Percentiles rank a stretch among this genome's conserved stretches.
Evolutionary conservation across 148 eudicot genomes (phyloP).

Genomic region (Fagopyrum esculentum): DNA sequence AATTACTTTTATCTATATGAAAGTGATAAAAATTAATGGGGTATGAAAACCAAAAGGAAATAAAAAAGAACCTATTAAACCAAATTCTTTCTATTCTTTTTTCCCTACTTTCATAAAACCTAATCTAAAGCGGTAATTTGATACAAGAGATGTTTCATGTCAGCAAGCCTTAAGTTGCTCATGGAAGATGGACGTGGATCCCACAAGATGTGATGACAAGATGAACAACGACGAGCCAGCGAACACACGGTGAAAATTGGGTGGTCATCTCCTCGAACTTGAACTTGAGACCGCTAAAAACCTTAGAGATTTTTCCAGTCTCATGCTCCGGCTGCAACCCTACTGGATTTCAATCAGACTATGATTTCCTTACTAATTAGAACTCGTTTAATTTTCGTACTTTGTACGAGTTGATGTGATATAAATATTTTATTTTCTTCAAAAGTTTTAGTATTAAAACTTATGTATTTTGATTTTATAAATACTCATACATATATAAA

Average conservation of each 20-base stretch:
- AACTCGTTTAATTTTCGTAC: no score
- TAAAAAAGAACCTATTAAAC: no score
- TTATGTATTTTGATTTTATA: no score
- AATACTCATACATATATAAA: no score
- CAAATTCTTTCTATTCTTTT: neutral
- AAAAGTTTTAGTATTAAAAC: no score
- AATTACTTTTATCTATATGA: no score
- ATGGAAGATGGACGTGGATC: slow-evolving; percentile 11
- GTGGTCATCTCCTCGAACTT: neutral
- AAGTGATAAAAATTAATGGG: no score
- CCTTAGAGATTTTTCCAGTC: slow-evolving; percentile 5
- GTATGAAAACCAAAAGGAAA: no score
- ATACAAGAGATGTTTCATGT: slow-evolving; percentile 4
- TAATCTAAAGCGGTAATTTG: neutral
- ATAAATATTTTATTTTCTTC: no score
- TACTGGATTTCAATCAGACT: neutral
- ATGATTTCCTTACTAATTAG: neutral
- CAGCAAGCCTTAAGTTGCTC: neutral
- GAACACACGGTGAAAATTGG: neutral
- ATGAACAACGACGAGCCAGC: neutral
- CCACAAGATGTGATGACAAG: neutral
- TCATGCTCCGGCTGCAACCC: neutral
- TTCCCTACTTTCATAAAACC: no score
- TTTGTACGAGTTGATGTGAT: no score
- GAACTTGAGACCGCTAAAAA: slow-evolving; percentile 7